Percentiles rank a stretch among this genome's conserved stretches.
phyloP scores from a whole-genome alignment of 208 protist species.

The Trypanosoma melophagium region DNA sequence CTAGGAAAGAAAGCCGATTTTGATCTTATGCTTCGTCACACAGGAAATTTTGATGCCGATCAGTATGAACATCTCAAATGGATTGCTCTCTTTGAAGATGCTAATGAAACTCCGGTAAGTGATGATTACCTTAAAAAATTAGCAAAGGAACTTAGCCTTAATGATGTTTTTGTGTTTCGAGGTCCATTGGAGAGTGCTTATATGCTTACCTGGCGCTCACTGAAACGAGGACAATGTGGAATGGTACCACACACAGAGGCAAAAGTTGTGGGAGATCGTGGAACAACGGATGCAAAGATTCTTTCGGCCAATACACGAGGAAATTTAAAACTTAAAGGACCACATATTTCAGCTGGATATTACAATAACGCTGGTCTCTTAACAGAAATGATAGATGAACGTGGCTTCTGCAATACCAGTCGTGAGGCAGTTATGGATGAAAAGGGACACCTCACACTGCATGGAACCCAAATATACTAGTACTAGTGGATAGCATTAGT shows the following conservation, averaged over 20 bases:
- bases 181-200: slow-evolving; percentile 81
- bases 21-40: slow-evolving; percentile 85
- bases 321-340: slow-evolving; percentile 86
- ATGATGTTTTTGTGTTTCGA: slow-evolving; percentile 89
- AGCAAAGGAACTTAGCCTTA: slow-evolving; percentile 63
- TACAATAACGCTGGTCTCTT: slow-evolving; percentile 91
- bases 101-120: slow-evolving; percentile 44
- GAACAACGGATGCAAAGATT: slow-evolving; percentile 86
- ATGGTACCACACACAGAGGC: slow-evolving; percentile 84
- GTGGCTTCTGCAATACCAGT: slow-evolving; percentile 83
- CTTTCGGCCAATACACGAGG: slow-evolving; percentile 79
- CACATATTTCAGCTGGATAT: slow-evolving; percentile 80
- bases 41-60: slow-evolving; percentile 85
- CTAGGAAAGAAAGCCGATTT: slow-evolving; percentile 79
- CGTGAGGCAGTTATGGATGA: slow-evolving; percentile 81
- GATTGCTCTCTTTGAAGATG: slow-evolving; percentile 86
- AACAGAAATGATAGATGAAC: slow-evolving; percentile 88
- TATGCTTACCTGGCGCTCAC: slow-evolving; percentile 78
- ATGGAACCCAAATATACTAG: slow-evolving; percentile 76
- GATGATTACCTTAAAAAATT: slow-evolving; percentile 81
- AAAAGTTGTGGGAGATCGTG: slow-evolving; percentile 89
- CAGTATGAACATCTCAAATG: slow-evolving; percentile 85
- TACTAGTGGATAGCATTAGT: neutral
- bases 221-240: slow-evolving; percentile 65
- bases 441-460: slow-evolving; percentile 55